phyloP scores from a whole-genome alignment of 768 basidiomycete genomes.

The Tricholoma sp. region DNA sequence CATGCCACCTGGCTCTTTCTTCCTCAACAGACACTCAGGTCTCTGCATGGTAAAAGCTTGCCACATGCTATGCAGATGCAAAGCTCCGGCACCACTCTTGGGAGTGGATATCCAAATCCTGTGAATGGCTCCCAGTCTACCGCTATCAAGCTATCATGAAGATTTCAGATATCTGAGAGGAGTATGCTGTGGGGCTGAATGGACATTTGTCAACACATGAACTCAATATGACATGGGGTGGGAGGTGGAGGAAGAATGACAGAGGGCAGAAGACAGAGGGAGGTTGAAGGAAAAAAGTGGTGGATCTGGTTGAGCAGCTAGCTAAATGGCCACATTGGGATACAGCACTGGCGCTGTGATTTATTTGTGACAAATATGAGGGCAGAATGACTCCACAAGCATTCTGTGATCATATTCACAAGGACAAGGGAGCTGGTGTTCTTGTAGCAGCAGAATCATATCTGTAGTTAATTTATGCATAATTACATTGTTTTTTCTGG shows the following conservation, averaged over 20 bases:
- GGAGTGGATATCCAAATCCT: no score
- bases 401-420: not conserved
- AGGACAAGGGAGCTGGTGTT: not conserved
- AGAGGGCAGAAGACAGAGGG: not conserved
- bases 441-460: not conserved
- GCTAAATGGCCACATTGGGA: not conserved
- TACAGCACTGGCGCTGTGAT: not conserved
- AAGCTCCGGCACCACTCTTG: no score
- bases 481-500: no score
- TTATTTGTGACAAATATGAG: not conserved
- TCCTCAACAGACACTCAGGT: no score
- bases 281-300: not conserved
- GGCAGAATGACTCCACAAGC: not conserved
- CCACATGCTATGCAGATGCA: no score
- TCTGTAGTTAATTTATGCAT: not conserved
- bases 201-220: not conserved
- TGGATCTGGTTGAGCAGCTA: not conserved
- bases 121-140: not conserved
- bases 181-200: not conserved
- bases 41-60: no score
- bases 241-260: not conserved
- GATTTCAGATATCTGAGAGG: not conserved
- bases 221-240: not conserved
- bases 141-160: not conserved
- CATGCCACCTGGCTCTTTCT: no score